Evolutionary conservation across 768 basidiomycete genomes (phyloP), one percentile per base, ranked within the genome.

Genomic region (Termitomyces sp.): DNA sequence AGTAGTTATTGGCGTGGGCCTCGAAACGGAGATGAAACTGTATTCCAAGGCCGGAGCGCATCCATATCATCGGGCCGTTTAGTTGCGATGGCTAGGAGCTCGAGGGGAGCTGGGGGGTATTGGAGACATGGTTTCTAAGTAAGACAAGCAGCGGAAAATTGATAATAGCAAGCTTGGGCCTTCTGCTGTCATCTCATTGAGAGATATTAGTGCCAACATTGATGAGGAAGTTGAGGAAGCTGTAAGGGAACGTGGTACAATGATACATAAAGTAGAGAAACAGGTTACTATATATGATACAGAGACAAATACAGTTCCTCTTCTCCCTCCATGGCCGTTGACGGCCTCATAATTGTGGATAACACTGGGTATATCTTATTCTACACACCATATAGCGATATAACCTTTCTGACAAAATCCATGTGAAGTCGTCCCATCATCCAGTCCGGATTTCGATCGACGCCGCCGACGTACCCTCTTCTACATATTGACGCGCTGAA

Each of bases 401-500:
- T 36, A 59, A 36, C 29, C 33, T 31, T 52, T 44, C 56, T 57
- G 54, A 58, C 64, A 67, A 23, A 68, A 39, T 54, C 52, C 31
- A 53, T 52, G 31, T 44, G 53, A 68, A 86, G 83, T 52, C 81
- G 83, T 43, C 85, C 94, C 23, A 89, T 97, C 60, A 90, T 95
- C 60, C 91, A 94, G 71, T 94, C 94, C 29, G 89, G 89, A 38
- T 97, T 95, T 72, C 85, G 89, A 52, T 85, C 85, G 16, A 85
- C 83, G 41, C 79, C 88, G 11, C 70, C 88, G 0, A 84, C 87
- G 1, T 94, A 93, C 68, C 87, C 94, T 1, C 76, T 94, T 7
- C 73, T 94, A 2, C 92, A 94, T 66, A 86, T 95, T 60, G 92
- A 94, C 68, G 84, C 92, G 1, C 76, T 90, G 58, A 94, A 89